Evolutionary conservation across 192 early-diverging fungal genomes (phyloP).

Genomic region (Coemansia sp.): DNA sequence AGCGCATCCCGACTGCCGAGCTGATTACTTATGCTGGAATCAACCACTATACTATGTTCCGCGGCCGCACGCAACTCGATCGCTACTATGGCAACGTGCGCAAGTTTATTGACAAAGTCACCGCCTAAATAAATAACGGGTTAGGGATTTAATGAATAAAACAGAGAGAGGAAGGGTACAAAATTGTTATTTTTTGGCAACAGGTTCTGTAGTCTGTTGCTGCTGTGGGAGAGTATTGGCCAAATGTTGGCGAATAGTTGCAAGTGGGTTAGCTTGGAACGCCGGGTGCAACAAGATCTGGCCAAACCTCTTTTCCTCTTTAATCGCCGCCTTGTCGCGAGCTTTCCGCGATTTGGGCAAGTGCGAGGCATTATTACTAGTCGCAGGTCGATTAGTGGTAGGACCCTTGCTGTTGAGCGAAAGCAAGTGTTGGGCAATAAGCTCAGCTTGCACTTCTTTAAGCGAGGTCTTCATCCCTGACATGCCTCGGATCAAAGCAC

Average conservation of each 20-base stretch:
- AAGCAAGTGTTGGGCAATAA: slow-evolving; percentile 23
- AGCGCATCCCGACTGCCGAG: neutral
- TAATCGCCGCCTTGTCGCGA: slow-evolving; percentile 64
- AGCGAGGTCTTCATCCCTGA: slow-evolving; percentile 48
- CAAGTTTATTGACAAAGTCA: slow-evolving; percentile 9
- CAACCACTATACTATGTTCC: slow-evolving; percentile 33
- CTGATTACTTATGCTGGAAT: slow-evolving; percentile 18
- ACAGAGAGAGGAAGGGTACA: neutral
- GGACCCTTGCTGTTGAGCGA: neutral
- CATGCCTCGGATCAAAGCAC: slow-evolving; percentile 60
- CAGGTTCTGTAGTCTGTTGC: neutral
- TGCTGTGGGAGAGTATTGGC: slow-evolving; percentile 63
- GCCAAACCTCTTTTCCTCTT: slow-evolving; percentile 73
- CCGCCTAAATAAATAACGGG: neutral
- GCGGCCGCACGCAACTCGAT: slow-evolving; percentile 25
- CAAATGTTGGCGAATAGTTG: slow-evolving; percentile 74
- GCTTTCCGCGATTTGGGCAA: slow-evolving; percentile 52
- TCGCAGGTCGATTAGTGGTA: neutral
- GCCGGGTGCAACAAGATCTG: slow-evolving; percentile 73
- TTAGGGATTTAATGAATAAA: neutral
- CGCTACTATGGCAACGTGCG: slow-evolving; percentile 22
- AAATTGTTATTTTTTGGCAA: neutral
- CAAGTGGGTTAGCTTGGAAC: slow-evolving; percentile 71
- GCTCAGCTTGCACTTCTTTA: slow-evolving; percentile 29
- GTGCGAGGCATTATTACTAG: neutral